These are phyloP conservation scores for Globisporangium viniferum DNA, from an alignment of 352 stramenopile species.

Conservation along the genomic window DNA sequence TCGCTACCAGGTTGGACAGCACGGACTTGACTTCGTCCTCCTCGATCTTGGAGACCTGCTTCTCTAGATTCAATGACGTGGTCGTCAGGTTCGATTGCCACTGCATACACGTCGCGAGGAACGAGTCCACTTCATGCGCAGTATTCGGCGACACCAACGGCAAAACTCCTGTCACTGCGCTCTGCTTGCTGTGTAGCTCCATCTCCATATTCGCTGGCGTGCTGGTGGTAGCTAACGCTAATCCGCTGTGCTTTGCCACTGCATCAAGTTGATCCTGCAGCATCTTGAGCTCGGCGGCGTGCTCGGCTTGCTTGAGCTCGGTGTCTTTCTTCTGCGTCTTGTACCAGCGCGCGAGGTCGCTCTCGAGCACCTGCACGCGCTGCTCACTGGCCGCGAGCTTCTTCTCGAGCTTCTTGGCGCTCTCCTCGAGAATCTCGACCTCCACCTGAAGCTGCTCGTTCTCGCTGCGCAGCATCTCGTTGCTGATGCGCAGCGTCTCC, in stretches of 20 bases:
- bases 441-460: constrained; percentile 32
- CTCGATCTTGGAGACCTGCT: not conserved
- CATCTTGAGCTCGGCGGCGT: constrained; percentile 23
- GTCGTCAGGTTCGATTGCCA: constrained; percentile 7
- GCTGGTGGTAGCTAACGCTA: not conserved
- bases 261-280: constrained; percentile 21
- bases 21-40: constrained; percentile 29
- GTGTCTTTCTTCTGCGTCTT: constrained; percentile 30
- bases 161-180: constrained; percentile 14
- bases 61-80: not conserved
- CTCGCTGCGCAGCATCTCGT: constrained; percentile 34
- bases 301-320: constrained; percentile 18
- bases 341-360: constrained; percentile 41
- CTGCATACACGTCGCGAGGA: constrained; percentile 9
- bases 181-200: constrained; percentile 27
- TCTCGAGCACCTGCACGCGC: constrained; percentile 29
- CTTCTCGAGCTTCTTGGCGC: constrained; percentile 16
- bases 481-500: constrained; percentile 34
- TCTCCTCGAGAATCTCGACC: constrained; percentile 13
- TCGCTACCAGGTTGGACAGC: constrained; percentile 32
- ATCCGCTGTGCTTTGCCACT: not conserved
- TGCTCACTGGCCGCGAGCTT: constrained; percentile 21
- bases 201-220: not conserved
- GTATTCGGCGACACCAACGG: constrained; percentile 1
- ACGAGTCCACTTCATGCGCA: constrained; percentile 3